Base-by-base conservation (phyloP, 148 eudicot genomes). In the Oxyria digyna region DNA sequence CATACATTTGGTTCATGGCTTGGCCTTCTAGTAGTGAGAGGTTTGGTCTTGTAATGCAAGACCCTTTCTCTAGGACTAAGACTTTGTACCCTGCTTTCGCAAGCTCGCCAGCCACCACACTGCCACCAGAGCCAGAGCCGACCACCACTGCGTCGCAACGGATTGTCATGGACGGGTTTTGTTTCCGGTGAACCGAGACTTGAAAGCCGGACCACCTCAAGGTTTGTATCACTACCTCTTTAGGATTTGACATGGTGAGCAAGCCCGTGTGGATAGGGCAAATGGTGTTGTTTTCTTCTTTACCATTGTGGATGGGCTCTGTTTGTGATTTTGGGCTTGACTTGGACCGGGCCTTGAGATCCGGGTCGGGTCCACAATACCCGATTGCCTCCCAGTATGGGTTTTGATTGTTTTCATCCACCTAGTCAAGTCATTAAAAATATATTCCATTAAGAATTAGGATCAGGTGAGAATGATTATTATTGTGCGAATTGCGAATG, bases 111-210 rank as follows among this genome's bases (percentile, higher is more conserved):
- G 91, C 93, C 4, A 80, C 78, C 1, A 90, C 85, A 0, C 96
- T 90, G 0, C 93, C 96, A 0, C 96, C 96, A 0, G 87, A 82
- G 35, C 96, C 96, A 0, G 96, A 87, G 1, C 96, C 96, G 0
- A 90, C 81, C 8, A 90, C 87, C 0, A 87, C 93, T 0, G 67
- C 96, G 18, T 90, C 93, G 40, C 96, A 90, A 54, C 75, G 81
- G 67, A 84, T 75, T 3, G 72, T 45, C 72, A 89, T 42, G 14
- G 78, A 40, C 20, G 87, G 85, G 12, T 45, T 67, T 21, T 33
- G 15, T 11, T 43, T 33, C 73, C 31, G 70, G 6, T 74, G 75
- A 9, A 64, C 6, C 21, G 87, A 75, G 66, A 78, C 78, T 21
- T 72, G 75, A 42, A 89, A 81, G 0, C 88, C 86, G 4, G 64